Base-by-base conservation (phyloP, 2,329 filamentous ascomycete genomes). In the Aspergillus ruber region DNA sequence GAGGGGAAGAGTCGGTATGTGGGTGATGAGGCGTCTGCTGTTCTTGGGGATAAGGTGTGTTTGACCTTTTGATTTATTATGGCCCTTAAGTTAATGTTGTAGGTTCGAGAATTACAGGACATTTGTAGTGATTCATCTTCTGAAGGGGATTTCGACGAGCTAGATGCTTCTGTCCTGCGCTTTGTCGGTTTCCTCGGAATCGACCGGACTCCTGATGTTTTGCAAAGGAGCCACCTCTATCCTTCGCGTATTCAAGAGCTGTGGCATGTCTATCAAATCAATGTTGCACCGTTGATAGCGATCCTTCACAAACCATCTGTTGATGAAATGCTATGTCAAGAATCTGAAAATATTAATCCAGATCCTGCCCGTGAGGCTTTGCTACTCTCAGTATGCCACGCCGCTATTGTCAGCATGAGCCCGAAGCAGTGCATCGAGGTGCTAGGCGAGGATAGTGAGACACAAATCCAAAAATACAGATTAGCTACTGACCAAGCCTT, bases 201-300 rank as follows among this genome's bases (percentile, higher is more conserved):
- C 7, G 20, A 25, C 21, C 10, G 9, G 9, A 4, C 9, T 20
- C 13, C 18, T 18, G 13, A 42, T 10, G 48, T 0, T 10, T 23
- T 21, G 17, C 13, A 42, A 5, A 25, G 18, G 17, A 42, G 17
- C 13, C 7, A 42, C 13, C 43, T 44, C 32, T 42, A 47, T 6
- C 45, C 48, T 15, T 36, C 46, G 2, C 51, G 45, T 1, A 42
- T 53, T 1, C 13, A 48, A 15, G n/a, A 27, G 33, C 10, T 59
- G 17, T 60, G 57, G 56, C 13, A 8, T 9, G 27, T 52, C 7
- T 60, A 56, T 15, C 27, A 53, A 8, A 18, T 45, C 9, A 58
- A 56, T 44, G 56, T 60, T 6, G 53, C 54, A 2, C 56, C 57
- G 4, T 15, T 61, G 27, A 53, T 60, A 9, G 41, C 47, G 9